Conservation (phyloP, 306 rosid species). For the Amphicarpaea edgeworthii region DNA sequence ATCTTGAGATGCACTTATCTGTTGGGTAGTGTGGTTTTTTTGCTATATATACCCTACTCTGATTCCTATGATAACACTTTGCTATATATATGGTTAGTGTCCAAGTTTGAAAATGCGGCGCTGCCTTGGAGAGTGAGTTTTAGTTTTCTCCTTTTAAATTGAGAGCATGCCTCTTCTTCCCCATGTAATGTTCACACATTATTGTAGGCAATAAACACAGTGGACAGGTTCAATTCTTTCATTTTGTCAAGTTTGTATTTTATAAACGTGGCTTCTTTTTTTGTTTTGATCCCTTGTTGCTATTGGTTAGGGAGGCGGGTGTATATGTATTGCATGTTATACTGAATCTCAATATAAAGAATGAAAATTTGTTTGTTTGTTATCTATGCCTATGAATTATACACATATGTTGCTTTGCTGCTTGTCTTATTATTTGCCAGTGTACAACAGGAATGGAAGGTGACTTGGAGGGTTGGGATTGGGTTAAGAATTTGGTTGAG, state of each 20-base stretch:
- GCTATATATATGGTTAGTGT: slow-evolving; percentile 58
- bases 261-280: slow-evolving; percentile 41
- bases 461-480: background rate
- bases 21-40: slow-evolving; percentile 66
- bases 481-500: background rate
- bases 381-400: slow-evolving; percentile 28
- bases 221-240: slow-evolving; percentile 72
- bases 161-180: slow-evolving; percentile 62
- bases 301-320: slow-evolving; percentile 60
- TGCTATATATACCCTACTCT: slow-evolving; percentile 54
- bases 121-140: slow-evolving; percentile 78
- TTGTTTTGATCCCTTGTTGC: slow-evolving; percentile 34
- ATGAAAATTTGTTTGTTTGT: slow-evolving; percentile 71
- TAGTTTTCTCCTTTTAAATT: slow-evolving; percentile 47
- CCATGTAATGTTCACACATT: slow-evolving; percentile 60
- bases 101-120: slow-evolving; percentile 69
- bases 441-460: background rate
- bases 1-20: slow-evolving; percentile 54
- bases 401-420: background rate
- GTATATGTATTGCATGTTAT: slow-evolving; percentile 72
- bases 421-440: background rate
- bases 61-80: slow-evolving; percentile 58
- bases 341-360: slow-evolving; percentile 60
- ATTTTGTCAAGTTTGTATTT: slow-evolving; percentile 65
- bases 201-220: slow-evolving; percentile 60